Percentiles rank a stretch among this genome's conserved stretches.
Evolutionary conservation across 176 grass and related monocot species (phyloP).

Genomic region (Panicum miliaceum): DNA sequence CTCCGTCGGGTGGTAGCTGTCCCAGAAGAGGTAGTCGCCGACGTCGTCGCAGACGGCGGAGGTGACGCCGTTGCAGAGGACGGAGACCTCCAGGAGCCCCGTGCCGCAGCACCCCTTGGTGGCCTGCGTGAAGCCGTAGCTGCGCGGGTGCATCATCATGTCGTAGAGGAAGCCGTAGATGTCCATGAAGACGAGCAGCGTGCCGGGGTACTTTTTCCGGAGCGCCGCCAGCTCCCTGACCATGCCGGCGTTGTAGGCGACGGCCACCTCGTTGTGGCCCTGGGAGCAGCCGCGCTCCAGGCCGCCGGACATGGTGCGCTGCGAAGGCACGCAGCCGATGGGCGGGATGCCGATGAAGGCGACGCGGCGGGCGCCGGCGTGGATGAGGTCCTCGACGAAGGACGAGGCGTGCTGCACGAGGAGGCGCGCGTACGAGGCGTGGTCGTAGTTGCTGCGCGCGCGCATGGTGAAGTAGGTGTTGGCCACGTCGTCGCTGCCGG

Average conservation of each 20-base stretch:
- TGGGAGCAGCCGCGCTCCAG: constrained; percentile 37
- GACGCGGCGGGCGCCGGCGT: constrained; percentile 56
- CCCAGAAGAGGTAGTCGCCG: constrained; percentile 79
- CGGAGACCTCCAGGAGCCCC: constrained; percentile 65
- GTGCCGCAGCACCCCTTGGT: constrained; percentile 75
- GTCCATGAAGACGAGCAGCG: constrained; percentile 57
- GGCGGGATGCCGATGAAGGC: constrained; percentile 72
- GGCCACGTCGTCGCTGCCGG: constrained; percentile 80
- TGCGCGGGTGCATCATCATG: constrained; percentile 60
- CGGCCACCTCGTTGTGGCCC: constrained; percentile 66
- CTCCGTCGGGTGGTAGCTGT: constrained; percentile 88
- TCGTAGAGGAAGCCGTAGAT: constrained; percentile 66
- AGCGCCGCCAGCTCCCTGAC: constrained; percentile 34
- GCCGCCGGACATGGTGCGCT: constrained; percentile 68
- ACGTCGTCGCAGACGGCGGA: constrained; percentile 55
- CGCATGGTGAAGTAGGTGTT: constrained; percentile 76
- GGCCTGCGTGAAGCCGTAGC: constrained; percentile 67
- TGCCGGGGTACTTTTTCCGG: background rate
- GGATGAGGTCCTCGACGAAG: constrained; percentile 65
- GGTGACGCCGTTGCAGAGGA: constrained; percentile 68
- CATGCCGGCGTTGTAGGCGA: constrained; percentile 56
- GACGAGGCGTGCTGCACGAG: constrained; percentile 41
- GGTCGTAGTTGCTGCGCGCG: constrained; percentile 47
- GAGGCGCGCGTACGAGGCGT: constrained; percentile 55
- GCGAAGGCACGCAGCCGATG: constrained; percentile 85